Evolutionary conservation across 1,284 basidiomycete species (phyloP).

Genomic region (Sporisorium iseilematis-ciliati): DNA sequence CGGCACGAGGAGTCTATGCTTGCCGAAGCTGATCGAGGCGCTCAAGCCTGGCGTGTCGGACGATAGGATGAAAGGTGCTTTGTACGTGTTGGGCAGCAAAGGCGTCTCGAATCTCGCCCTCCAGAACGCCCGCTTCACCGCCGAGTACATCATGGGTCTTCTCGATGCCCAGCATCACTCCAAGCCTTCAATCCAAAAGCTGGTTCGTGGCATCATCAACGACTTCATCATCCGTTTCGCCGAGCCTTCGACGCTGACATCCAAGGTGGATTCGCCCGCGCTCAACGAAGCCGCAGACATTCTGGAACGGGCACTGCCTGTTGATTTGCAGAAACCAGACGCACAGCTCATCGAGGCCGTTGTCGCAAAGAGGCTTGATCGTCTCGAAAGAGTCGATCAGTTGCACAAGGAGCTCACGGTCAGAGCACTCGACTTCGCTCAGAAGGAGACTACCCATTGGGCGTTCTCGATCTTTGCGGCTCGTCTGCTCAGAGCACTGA

Average conservation of each 20-base stretch:
- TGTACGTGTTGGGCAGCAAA: constrained; percentile 88
- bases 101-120: constrained; percentile 71
- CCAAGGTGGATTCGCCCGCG: constrained; percentile 41
- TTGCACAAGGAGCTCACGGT: constrained; percentile 73
- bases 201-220: constrained; percentile 80
- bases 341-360: constrained; percentile 66
- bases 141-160: constrained; percentile 78
- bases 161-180: constrained; percentile 90
- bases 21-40: constrained; percentile 79
- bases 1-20: constrained; percentile 80
- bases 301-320: constrained; percentile 26
- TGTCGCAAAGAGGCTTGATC: constrained; percentile 60
- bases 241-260: constrained; percentile 64
- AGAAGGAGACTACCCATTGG: constrained; percentile 84
- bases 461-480: constrained; percentile 85
- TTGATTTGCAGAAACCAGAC: constrained; percentile 32
- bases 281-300: constrained; percentile 44
- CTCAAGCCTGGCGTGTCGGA: constrained; percentile 76
- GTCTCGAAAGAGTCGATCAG: constrained; percentile 69
- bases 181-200: constrained; percentile 90
- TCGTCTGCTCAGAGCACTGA: constrained; percentile 79
- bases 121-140: constrained; percentile 78
- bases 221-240: constrained; percentile 73
- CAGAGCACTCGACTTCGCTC: constrained; percentile 78
- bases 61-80: constrained; percentile 93